Conservation (phyloP, 192 early-diverging fungal species). For the Spizellomyces sp. region DNA sequence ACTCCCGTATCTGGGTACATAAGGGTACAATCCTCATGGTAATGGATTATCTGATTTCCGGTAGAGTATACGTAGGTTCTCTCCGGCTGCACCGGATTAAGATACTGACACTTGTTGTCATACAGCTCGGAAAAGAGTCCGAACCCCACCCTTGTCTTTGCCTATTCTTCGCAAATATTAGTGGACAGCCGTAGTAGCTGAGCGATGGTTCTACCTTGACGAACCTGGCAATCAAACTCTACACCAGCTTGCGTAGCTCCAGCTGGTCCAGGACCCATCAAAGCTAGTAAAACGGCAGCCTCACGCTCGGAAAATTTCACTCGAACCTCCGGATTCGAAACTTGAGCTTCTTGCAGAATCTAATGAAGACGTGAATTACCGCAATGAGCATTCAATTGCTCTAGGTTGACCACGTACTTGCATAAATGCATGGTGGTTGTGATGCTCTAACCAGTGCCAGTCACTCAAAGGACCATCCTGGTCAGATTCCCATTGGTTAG, state of each 20-base stretch:
- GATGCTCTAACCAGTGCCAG: not conserved
- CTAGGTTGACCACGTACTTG: not conserved
- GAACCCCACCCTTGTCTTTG: slow-evolving; percentile 49
- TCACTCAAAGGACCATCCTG: not conserved
- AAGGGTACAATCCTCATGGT: slow-evolving; percentile 17
- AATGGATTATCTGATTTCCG: slow-evolving; percentile 38
- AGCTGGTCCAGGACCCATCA: slow-evolving; percentile 34
- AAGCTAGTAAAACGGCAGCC: slow-evolving; percentile 32
- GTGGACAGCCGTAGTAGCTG: not conserved
- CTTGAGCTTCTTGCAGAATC: slow-evolving; percentile 30
- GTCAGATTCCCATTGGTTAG: not conserved
- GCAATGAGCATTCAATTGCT: too few relatives aligned
- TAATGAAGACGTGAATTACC: not conserved
- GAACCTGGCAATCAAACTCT: slow-evolving; percentile 23
- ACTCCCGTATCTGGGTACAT: slow-evolving; percentile 34
- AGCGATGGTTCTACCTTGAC: not conserved
- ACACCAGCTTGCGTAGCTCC: slow-evolving; percentile 23
- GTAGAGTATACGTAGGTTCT: slow-evolving; percentile 30
- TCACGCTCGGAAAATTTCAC: slow-evolving; percentile 23
- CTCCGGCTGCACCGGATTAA: not conserved
- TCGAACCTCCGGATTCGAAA: slow-evolving; percentile 12
- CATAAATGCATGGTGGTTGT: not conserved
- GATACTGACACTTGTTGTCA: slow-evolving; percentile 16
- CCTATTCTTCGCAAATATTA: slow-evolving; percentile 19
- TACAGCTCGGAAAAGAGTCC: slow-evolving; percentile 44